Evolutionary conservation across 768 basidiomycete species (phyloP).

Genomic region (Suillus weaverae): DNA sequence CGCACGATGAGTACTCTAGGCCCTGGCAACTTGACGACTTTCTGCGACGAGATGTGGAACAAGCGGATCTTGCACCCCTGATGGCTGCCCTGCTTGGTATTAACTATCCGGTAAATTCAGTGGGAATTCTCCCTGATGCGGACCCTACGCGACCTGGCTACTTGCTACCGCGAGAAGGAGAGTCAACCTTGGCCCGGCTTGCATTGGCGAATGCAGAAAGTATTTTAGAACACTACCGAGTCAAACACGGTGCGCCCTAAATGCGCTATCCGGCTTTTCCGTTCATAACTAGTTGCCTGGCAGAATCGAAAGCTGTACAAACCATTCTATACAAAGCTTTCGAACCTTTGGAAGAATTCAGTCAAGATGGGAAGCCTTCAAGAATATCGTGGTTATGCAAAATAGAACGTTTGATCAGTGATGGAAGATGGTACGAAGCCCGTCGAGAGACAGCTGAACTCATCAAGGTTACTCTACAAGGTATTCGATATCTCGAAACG

Average conservation of each 20-base stretch:
- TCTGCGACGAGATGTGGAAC: slow-evolving; percentile 72
- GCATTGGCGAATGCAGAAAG: slow-evolving; percentile 69
- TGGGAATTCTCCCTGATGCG: slow-evolving; percentile 78
- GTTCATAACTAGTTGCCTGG: not conserved
- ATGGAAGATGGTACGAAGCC: slow-evolving; percentile 47
- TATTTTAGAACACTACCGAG: slow-evolving; percentile 72
- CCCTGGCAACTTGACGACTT: slow-evolving; percentile 62
- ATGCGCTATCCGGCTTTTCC: not conserved
- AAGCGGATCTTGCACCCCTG: slow-evolving; percentile 78
- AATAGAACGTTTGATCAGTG: slow-evolving; percentile 48
- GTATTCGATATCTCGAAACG: slow-evolving; percentile 79
- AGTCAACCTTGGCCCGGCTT: slow-evolving; percentile 50
- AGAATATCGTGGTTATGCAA: slow-evolving; percentile 36
- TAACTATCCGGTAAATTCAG: slow-evolving; percentile 79
- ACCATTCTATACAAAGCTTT: slow-evolving; percentile 68
- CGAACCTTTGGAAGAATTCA: slow-evolving; percentile 40
- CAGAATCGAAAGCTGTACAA: slow-evolving; percentile 62
- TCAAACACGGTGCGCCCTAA: slow-evolving; percentile 64
- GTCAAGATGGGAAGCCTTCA: slow-evolving; percentile 27
- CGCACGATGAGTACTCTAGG: slow-evolving; percentile 69
- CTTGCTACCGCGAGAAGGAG: slow-evolving; percentile 45
- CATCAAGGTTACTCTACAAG: slow-evolving; percentile 53
- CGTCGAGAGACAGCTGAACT: slow-evolving; percentile 50
- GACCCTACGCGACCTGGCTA: slow-evolving; percentile 63
- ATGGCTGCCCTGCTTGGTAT: slow-evolving; percentile 76